Percentiles rank a stretch among this genome's conserved stretches.
phyloP scores from a whole-genome alignment of 208 protist genomes.

The Leishmania martiniquensis region DNA sequence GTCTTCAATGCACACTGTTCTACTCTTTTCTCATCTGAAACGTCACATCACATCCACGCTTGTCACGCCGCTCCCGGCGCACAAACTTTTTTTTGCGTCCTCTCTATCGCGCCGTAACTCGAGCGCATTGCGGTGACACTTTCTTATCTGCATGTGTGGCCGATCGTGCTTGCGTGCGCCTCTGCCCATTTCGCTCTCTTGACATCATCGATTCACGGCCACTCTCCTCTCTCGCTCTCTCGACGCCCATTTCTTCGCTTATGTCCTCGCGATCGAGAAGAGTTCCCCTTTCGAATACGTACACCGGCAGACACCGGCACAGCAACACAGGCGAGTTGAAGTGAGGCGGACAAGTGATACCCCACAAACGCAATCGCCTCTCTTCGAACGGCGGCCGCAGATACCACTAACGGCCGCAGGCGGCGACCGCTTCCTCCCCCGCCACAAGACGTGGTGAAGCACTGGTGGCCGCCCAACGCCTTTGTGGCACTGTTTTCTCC shows the following conservation, averaged over 20 bases:
- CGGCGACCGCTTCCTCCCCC: not conserved
- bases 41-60: not conserved
- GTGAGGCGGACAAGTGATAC: not conserved
- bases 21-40: not conserved
- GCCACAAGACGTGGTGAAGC: not conserved
- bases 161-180: not conserved
- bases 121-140: not conserved
- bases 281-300: not conserved
- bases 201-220: not conserved
- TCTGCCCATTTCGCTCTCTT: not conserved
- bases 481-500: not conserved
- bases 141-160: not conserved
- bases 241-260: conserved; percentile 5
- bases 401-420: not conserved
- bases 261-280: not conserved
- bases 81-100: not conserved
- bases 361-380: not conserved
- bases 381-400: not conserved
- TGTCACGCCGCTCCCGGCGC: not conserved
- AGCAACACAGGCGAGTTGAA: not conserved
- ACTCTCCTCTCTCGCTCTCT: not conserved
- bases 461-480: not conserved
- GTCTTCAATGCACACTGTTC: not conserved
- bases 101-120: not conserved
- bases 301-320: not conserved